Conservation (phyloP, 2,329 filamentous ascomycete genomes). For the Fusarium nodosum region DNA sequence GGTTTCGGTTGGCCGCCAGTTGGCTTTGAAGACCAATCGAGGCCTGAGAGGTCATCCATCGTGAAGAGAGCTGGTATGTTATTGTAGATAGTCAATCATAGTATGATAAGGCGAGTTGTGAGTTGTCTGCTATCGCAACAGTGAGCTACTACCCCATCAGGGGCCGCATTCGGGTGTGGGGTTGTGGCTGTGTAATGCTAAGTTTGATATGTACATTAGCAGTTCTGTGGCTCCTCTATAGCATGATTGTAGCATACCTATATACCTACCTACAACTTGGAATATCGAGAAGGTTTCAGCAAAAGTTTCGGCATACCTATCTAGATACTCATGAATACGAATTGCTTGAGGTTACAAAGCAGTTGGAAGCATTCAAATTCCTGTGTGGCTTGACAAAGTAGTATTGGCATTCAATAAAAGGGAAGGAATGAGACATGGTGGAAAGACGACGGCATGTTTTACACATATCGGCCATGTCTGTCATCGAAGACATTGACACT, state of each 20-base stretch:
- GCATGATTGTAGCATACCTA: constrained; percentile 31
- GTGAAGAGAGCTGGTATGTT: constrained; percentile 45
- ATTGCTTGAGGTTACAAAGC: neutral
- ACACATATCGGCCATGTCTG: neutral
- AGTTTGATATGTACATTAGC: neutral
- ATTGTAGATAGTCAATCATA: constrained; percentile 49
- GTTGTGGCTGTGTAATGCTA: constrained; percentile 41
- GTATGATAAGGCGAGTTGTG: constrained; percentile 29
- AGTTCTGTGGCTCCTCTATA: constrained; percentile 32
- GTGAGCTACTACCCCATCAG: constrained; percentile 39
- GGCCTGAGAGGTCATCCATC: constrained; percentile 74
- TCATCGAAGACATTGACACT: neutral
- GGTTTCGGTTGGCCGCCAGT: constrained; percentile 53
- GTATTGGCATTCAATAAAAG: neutral
- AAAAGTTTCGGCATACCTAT: neutral
- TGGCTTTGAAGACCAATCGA: constrained; percentile 69
- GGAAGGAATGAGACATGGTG: constrained; percentile 1
- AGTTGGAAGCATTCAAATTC: neutral
- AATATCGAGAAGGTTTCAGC: neutral
- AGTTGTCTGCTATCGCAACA: constrained; percentile 42
- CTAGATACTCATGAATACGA: neutral
- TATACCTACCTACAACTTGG: neutral
- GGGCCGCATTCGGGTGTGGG: constrained; percentile 47
- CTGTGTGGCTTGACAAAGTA: neutral
- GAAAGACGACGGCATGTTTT: neutral